These are phyloP conservation scores for Epichloe coenophiala DNA, from an alignment of 2,329 filamentous ascomycete genomes.

Conservation along the genomic window DNA sequence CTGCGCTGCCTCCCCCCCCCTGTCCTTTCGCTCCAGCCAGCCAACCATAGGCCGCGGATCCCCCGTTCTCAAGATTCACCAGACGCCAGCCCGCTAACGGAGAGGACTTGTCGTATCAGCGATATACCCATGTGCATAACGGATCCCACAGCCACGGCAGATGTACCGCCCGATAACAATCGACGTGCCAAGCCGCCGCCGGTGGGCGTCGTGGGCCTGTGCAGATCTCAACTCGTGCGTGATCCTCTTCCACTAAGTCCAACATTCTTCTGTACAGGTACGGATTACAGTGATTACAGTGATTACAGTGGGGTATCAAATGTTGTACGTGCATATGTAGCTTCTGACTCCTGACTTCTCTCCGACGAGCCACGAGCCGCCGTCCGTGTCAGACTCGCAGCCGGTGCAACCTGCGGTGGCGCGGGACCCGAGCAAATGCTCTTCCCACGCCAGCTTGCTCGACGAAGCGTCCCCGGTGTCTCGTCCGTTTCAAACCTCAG, in stretches of 20 bases:
- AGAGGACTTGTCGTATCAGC: neutral
- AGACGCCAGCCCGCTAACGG: neutral
- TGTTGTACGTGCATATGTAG: too few relatives aligned
- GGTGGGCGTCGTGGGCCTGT: neutral
- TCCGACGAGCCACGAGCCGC: neutral
- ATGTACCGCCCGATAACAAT: neutral
- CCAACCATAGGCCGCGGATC: neutral
- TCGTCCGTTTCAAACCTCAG: too few relatives aligned
- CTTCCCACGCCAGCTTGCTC: too few relatives aligned
- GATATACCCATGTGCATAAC: too few relatives aligned
- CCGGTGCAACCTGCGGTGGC: neutral
- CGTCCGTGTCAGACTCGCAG: neutral
- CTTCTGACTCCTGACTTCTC: neutral
- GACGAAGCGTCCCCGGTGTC: too few relatives aligned
- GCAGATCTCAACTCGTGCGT: neutral
- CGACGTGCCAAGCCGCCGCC: neutral
- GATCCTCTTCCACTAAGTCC: too few relatives aligned
- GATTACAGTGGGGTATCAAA: too few relatives aligned
- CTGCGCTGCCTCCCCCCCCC: too few relatives aligned
- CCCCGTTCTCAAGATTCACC: neutral
- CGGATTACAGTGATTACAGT: too few relatives aligned
- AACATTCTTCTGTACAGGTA: too few relatives aligned
- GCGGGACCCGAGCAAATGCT: neutral
- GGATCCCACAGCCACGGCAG: neutral
- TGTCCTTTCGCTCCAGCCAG: neutral